These are phyloP conservation scores for Penicillium verhagenii DNA, from an alignment of 495 filamentous ascomycete genomes.

Conservation along the genomic window DNA sequence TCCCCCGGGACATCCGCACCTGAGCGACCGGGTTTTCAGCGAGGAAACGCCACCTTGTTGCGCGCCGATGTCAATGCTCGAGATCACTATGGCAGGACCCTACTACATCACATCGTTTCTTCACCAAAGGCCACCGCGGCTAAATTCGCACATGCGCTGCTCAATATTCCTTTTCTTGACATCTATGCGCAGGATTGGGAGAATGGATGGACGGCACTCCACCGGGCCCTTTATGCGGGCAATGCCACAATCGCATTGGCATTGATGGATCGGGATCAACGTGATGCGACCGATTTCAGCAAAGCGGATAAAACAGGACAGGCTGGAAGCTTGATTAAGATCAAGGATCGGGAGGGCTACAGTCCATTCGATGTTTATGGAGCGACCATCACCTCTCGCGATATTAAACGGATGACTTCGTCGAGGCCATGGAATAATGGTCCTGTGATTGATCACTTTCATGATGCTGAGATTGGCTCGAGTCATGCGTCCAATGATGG, in stretches of 20 bases:
- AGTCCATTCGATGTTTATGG: constrained; percentile 92
- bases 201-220: constrained; percentile 93
- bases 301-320: constrained; percentile 46
- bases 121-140: constrained; percentile 64
- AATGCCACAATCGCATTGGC: constrained; percentile 83
- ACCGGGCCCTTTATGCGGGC: constrained; percentile 89
- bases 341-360: constrained; percentile 92
- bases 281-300: constrained; percentile 57
- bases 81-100: constrained; percentile 71
- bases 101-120: constrained; percentile 84
- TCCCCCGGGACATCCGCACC: constrained; percentile 29
- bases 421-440: constrained; percentile 20
- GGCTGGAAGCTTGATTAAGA: constrained; percentile 73
- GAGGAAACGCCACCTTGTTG: constrained; percentile 43
- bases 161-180: constrained; percentile 81
- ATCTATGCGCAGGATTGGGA: constrained; percentile 83
- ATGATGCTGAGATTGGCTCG: constrained; percentile 32
- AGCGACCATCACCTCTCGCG: constrained; percentile 68
- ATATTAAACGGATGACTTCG: constrained; percentile 35
- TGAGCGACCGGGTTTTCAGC: constrained; percentile 24
- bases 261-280: constrained; percentile 72
- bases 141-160: constrained; percentile 71
- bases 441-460: neutral
- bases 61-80: constrained; percentile 77
- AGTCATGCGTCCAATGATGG: constrained; percentile 36